Conservation (phyloP, 768 basidiomycete genomes). For the Russula brevipes region DNA sequence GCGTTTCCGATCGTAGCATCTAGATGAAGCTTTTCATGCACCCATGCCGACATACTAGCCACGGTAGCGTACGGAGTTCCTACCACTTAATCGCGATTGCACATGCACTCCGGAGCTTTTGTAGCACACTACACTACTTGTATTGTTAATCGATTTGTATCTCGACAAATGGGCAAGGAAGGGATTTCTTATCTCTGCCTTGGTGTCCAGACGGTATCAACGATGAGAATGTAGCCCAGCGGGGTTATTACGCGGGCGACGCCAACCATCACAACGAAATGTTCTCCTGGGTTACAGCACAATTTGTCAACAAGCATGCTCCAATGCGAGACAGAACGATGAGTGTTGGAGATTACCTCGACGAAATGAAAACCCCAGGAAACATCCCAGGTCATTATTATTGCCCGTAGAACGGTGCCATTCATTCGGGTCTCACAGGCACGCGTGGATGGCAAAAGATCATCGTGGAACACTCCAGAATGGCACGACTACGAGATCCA, state of each 20-base stretch:
- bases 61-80: background rate
- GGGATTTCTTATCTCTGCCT: background rate
- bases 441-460: too few species aligned
- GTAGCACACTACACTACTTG: constrained; percentile 20
- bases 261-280: background rate
- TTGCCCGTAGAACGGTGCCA: too few species aligned
- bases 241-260: background rate
- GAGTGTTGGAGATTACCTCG: background rate
- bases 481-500: background rate
- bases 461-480: too few species aligned
- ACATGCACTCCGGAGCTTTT: constrained; percentile 2
- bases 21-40: background rate
- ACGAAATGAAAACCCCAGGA: background rate
- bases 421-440: too few species aligned
- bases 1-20: background rate
- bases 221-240: background rate
- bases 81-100: constrained; percentile 3
- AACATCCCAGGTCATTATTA: too few species aligned
- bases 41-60: constrained; percentile 12
- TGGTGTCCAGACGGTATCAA: background rate
- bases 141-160: constrained; percentile 24
- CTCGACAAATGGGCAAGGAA: background rate
- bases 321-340: background rate
- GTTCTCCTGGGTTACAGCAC: background rate
- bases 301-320: background rate